Percentiles rank a stretch among this genome's conserved stretches.
Conservation (phyloP, 2,329 filamentous ascomycete species). For the Colletotrichum sp. region DNA sequence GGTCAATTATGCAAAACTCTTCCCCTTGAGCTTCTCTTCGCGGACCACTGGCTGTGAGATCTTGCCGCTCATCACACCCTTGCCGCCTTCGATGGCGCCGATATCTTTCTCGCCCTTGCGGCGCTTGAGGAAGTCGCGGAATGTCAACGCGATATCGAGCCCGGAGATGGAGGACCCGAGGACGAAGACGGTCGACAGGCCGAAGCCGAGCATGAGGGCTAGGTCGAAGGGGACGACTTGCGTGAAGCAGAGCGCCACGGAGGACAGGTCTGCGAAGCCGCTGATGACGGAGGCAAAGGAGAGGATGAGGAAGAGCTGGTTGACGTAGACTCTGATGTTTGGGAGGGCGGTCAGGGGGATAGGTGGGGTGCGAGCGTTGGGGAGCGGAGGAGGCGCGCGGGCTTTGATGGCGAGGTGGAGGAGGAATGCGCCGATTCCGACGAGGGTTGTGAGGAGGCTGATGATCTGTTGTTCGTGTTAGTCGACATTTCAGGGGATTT, state of each 20-base stretch:
- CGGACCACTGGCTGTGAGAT: background rate
- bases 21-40: background rate
- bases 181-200: constrained; percentile 25
- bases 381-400: background rate
- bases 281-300: constrained; percentile 24
- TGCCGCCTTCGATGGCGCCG: background rate
- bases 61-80: background rate
- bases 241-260: constrained; percentile 30
- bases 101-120: background rate
- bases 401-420: constrained; percentile 29
- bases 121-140: background rate
- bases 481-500: background rate
- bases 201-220: constrained; percentile 28
- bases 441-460: constrained; percentile 28
- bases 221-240: constrained; percentile 30
- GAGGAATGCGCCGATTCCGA: constrained; percentile 26
- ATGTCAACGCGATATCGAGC: constrained; percentile 23
- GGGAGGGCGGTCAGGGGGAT: background rate
- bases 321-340: constrained; percentile 23
- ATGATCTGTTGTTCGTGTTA: constrained; percentile 26
- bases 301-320: constrained; percentile 30
- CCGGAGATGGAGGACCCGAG: constrained; percentile 25
- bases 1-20: background rate
- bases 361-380: background rate
- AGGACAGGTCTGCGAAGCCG: constrained; percentile 32